phyloP scores from a whole-genome alignment of 2,329 filamentous ascomycete genomes.

The Exophiala alcalophila region DNA sequence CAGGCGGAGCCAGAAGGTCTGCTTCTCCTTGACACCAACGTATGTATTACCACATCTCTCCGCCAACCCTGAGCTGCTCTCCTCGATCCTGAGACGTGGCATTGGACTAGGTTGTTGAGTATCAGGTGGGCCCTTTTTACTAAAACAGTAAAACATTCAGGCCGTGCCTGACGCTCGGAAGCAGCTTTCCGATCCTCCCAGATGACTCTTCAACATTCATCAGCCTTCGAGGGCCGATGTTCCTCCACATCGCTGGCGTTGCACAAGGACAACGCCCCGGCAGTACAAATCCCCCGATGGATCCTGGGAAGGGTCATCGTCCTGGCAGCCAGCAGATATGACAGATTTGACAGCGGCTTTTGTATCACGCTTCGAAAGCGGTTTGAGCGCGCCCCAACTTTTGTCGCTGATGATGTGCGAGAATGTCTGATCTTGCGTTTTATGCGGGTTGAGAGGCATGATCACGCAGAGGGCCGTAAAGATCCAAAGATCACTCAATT shows the following conservation, averaged over 20 bases:
- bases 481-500: not conserved
- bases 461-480: too few species aligned
- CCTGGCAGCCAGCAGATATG: conserved; percentile 27
- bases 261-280: conserved; percentile 12
- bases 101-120: not conserved
- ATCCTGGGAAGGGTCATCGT: conserved; percentile 8
- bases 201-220: not conserved
- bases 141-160: conserved; percentile 4
- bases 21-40: conserved; percentile 2
- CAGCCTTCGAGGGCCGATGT: not conserved
- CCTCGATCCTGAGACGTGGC: not conserved
- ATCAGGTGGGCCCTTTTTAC: not conserved
- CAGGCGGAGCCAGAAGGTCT: not conserved
- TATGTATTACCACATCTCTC: not conserved
- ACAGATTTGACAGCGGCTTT: conserved; percentile 29
- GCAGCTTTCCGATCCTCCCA: conserved; percentile 5
- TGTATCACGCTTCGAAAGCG: conserved; percentile 11
- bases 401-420: too few species aligned
- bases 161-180: conserved; percentile 10
- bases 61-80: conserved; percentile 6
- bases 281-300: conserved; percentile 14
- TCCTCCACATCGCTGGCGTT: conserved; percentile 3
- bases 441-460: too few species aligned
- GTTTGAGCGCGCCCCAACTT: too few species aligned
- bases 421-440: too few species aligned